Conservation (phyloP, 2,329 filamentous ascomycete genomes). For the Diaporthe longicolla region DNA sequence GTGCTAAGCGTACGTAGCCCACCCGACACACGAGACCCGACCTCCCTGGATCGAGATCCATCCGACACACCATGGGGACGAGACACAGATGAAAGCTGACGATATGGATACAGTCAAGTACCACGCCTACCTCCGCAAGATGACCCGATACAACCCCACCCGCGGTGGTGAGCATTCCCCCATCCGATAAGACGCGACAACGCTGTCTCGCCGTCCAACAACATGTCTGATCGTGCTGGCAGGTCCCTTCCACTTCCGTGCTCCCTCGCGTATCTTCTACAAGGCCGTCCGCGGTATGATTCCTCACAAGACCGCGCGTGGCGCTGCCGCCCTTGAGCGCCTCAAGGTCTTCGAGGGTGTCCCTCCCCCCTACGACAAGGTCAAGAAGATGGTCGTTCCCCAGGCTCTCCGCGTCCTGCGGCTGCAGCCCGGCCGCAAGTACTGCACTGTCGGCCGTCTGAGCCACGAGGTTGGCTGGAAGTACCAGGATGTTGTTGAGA, state of each 20-base stretch:
- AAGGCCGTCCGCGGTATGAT: slow-evolving; percentile 99
- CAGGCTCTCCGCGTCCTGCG: slow-evolving; percentile 97
- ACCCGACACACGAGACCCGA: slow-evolving; percentile 43
- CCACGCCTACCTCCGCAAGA: slow-evolving; percentile 99
- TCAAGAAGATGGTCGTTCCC: slow-evolving; percentile 99
- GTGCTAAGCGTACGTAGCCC: slow-evolving; percentile 94
- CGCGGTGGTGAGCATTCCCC: slow-evolving; percentile 82
- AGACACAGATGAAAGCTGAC: slow-evolving; percentile 60
- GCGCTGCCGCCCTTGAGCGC: slow-evolving; percentile 95
- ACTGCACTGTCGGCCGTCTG: slow-evolving; percentile 98
- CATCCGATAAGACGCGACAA: slow-evolving; percentile 42
- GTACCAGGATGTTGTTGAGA: slow-evolving; percentile 99
- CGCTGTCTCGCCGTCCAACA: slow-evolving; percentile 53
- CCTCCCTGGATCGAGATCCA: neutral
- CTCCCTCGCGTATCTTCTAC: slow-evolving; percentile 99
- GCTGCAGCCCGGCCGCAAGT: slow-evolving; percentile 99
- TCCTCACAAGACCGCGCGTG: slow-evolving; percentile 99
- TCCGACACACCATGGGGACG: neutral
- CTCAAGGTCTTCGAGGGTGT: slow-evolving; percentile 99
- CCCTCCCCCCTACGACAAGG: slow-evolving; percentile 98
- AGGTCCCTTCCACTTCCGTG: slow-evolving; percentile 99
- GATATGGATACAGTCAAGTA: slow-evolving; percentile 88
- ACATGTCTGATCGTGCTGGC: slow-evolving; percentile 59
- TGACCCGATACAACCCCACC: slow-evolving; percentile 99
- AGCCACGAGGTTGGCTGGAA: slow-evolving; percentile 99